Base-by-base conservation (phyloP, 169 alveolate genomes). In the Eimeria maxima region DNA sequence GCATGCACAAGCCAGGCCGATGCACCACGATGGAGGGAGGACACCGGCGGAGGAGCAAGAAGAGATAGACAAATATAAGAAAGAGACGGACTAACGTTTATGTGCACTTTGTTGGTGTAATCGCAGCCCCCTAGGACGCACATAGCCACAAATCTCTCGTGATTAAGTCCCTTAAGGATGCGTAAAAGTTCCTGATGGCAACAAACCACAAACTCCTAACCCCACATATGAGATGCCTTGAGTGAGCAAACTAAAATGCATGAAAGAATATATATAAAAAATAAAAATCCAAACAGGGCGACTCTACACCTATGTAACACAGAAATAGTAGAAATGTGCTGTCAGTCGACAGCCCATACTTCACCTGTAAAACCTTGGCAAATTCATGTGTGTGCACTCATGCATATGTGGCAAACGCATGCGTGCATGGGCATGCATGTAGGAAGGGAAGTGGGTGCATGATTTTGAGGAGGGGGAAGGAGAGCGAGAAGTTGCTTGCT, bases 71-170 rank as follows among this genome's bases (percentile, higher is more conserved):
- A 63, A 29, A 22, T 6, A 63, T 16, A 63, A 2, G 29, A 3
- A 20, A 3, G 3, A 60, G n/a, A 18, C 27, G 24, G 29, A 63
- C 95, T 89, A 10, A 95, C 97, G 65, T 95, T 44, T 8, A 95
- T 78, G 89, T 95, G 95, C 65, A 95, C 94, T 45, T 80, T 74
- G 69, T 88, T 74, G 29, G 97, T 86, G 90, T 95, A 95, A 83
- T 95, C 97, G 94, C 96, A 95, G 69, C 97, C 97, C n/a, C 95
- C 86, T 29, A 95, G 90, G 33, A 95, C 94, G 95, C 97, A 95
- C 95, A 95, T 88, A 29, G 93, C 97, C 27, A 87, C 89, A 53
- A 95, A 95, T 86, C 63, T 55, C 88, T 50, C 74, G 67, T 91
- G 95, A 33, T 24, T 55, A 14, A 88, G 73, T 38, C 55, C 84